These are phyloP conservation scores for Acacia melanoxylon DNA, from an alignment of 306 rosid genomes.

Conservation along the genomic window DNA sequence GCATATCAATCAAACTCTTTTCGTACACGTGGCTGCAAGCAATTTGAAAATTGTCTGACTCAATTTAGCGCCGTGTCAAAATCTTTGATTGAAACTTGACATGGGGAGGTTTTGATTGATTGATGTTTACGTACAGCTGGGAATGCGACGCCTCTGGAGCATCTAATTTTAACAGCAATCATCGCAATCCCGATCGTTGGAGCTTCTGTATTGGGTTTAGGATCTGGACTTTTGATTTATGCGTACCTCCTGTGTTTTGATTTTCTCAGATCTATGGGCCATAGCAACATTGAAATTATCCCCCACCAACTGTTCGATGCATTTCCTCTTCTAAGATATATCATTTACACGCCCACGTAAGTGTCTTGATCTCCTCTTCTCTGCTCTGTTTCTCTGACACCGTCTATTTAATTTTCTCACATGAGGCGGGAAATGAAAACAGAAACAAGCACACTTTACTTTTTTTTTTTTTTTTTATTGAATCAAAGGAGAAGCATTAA, in stretches of 20 bases:
- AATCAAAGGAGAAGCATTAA: conserved; percentile 29
- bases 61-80: background rate
- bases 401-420: background rate
- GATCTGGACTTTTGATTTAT: conserved; percentile 59
- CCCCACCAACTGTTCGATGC: conserved; percentile 57
- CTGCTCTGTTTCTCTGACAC: background rate
- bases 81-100: background rate
- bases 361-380: conserved; percentile 15
- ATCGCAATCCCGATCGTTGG: conserved; percentile 75
- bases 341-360: conserved; percentile 89
- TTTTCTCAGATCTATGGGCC: conserved; percentile 80
- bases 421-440: background rate
- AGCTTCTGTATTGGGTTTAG: conserved; percentile 58
- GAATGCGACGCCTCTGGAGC: conserved; percentile 70
- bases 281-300: conserved; percentile 71
- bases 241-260: conserved; percentile 66
- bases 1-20: background rate
- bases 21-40: background rate
- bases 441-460: conserved; percentile 10
- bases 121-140: conserved; percentile 61
- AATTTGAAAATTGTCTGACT: background rate
- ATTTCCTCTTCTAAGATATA: conserved; percentile 62
- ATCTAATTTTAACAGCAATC: conserved; percentile 49
- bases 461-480: conserved; percentile 9
- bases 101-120: background rate